A percentile compares a stretch with the other conserved stretches of the same genome.
These are phyloP conservation scores for Picea glauca DNA, from an alignment of 75 land plant species.

Conservation along the genomic window DNA sequence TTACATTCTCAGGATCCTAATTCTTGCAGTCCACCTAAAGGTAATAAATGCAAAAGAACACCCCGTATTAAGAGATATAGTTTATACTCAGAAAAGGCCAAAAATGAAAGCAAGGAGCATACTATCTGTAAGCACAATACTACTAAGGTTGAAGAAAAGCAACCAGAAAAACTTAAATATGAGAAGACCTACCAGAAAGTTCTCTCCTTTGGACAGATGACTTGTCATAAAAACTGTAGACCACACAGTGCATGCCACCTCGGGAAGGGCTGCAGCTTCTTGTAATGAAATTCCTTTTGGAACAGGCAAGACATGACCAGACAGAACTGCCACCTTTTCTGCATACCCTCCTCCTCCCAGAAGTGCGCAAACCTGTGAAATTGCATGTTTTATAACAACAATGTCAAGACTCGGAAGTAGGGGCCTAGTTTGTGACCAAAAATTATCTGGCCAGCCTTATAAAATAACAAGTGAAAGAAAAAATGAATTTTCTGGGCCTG, in stretches of 20 bases:
- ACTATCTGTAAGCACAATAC: no score
- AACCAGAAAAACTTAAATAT: background rate
- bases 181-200: constrained; percentile 53
- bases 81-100: no score
- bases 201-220: constrained; percentile 67
- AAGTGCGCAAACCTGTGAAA: constrained; percentile 84
- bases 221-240: constrained; percentile 92
- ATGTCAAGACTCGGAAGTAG: background rate
- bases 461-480: background rate
- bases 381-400: background rate
- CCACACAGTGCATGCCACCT: constrained; percentile 98
- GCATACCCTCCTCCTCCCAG: constrained; percentile 97
- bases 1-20: no score
- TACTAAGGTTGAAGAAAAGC: background rate
- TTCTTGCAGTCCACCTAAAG: no score
- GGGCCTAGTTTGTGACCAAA: background rate
- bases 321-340: constrained; percentile 86
- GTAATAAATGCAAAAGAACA: no score
- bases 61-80: no score
- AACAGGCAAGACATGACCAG: constrained; percentile 76
- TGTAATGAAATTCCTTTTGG: constrained; percentile 73
- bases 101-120: no score
- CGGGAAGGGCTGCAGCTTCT: constrained; percentile 94
- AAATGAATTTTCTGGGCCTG: background rate
- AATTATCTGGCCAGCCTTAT: background rate